Evolutionary conservation across 495 filamentous ascomycete species (phyloP).

Genomic region (Aspergillus diversus): DNA sequence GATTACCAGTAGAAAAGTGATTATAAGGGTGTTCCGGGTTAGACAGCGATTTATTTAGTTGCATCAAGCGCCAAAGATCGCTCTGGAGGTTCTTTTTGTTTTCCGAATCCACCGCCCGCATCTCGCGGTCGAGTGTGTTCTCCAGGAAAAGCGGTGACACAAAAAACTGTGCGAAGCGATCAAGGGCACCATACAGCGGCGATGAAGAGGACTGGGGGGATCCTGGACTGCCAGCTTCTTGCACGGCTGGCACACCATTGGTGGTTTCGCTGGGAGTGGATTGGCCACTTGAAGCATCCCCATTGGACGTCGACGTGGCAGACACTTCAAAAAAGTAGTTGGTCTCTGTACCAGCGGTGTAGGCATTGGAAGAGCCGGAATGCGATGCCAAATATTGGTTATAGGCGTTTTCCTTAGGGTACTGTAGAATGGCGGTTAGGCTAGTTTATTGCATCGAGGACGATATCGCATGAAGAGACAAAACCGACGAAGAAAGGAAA

Average conservation of each 20-base stretch:
- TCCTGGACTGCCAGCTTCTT: conserved; percentile 20
- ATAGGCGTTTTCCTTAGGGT: conserved; percentile 95
- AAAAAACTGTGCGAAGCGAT: conserved; percentile 98
- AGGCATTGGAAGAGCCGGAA: conserved; percentile 92
- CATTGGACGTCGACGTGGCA: conserved; percentile 61
- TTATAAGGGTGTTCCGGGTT: conserved; percentile 92
- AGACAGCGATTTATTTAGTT: conserved; percentile 87
- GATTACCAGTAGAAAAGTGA: conserved; percentile 94
- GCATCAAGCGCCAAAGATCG: conserved; percentile 89
- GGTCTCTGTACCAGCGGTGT: conserved; percentile 89
- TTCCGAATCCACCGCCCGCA: conserved; percentile 94
- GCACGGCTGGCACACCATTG: conserved; percentile 33
- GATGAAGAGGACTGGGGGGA: conserved; percentile 42
- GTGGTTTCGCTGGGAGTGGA: conserved; percentile 48
- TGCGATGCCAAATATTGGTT: conserved; percentile 87
- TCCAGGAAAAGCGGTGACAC: conserved; percentile 87
- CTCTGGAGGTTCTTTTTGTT: conserved; percentile 99
- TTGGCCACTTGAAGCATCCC: conserved; percentile 34
- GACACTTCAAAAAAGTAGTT: conserved; percentile 98
- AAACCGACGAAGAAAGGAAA: background rate
- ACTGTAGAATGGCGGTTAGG: conserved; percentile 49
- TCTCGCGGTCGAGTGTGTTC: conserved; percentile 87
- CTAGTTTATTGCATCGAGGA: background rate
- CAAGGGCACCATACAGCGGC: conserved; percentile 85
- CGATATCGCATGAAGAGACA: background rate